Percentiles rank a stretch among this genome's conserved stretches.
These are phyloP conservation scores for Tolypocladium inflatum DNA, from an alignment of 2,329 filamentous ascomycete species.

Conservation along the genomic window DNA sequence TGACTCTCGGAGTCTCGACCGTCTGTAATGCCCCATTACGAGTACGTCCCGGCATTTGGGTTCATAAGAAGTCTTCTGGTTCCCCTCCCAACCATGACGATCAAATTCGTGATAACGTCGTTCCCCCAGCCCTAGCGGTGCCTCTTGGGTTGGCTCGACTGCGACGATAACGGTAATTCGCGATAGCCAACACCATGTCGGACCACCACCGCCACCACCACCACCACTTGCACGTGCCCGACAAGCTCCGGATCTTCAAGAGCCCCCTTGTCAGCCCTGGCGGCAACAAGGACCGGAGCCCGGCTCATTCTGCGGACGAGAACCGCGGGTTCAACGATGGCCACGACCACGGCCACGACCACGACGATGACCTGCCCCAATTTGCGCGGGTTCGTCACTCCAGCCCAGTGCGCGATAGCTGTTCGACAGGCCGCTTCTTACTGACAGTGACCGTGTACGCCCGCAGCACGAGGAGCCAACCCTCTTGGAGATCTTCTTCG, in stretches of 20 bases:
- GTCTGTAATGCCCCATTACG: not conserved
- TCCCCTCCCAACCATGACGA: not conserved
- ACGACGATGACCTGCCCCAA: conserved; percentile 10
- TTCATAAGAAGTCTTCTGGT: not conserved
- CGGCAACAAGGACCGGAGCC: conserved; percentile 6
- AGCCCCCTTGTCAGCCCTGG: conserved; percentile 14
- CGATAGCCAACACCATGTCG: conserved; percentile 7
- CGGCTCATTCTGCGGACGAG: not conserved
- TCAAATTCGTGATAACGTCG: not conserved
- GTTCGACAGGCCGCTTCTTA: not conserved
- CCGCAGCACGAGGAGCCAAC: conserved; percentile 24
- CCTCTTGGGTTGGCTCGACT: not conserved
- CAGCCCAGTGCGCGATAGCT: too few relatives aligned
- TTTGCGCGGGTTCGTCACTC: conserved; percentile 14
- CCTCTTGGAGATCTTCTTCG: conserved; percentile 27
- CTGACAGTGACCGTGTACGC: not conserved
- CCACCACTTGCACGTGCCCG: conserved; percentile 2
- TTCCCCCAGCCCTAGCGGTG: not conserved
- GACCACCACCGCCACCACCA: conserved; percentile 1
- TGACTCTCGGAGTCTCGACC: not conserved
- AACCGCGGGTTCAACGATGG: not conserved
- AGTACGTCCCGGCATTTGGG: not conserved
- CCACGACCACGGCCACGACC: not conserved
- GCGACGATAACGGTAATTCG: not conserved
- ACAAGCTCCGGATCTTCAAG: conserved; percentile 21